A percentile compares a stretch with the other conserved stretches of the same genome.
phyloP scores from a whole-genome alignment of 2,329 filamentous ascomycete genomes.

The Aspergillus jensenii region DNA sequence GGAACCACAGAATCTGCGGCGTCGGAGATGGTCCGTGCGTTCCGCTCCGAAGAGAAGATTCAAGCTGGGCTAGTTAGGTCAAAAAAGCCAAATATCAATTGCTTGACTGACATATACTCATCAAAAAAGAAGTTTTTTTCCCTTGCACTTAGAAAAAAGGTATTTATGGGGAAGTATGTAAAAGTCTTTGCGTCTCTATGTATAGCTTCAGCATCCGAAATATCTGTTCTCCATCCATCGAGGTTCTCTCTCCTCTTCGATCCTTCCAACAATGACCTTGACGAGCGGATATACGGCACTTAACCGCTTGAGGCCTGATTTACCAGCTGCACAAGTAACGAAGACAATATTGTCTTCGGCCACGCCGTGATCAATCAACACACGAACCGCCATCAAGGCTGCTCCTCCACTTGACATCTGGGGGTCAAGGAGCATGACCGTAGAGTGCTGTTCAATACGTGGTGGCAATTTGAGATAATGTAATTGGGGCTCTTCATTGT shows the following conservation, averaged over 20 bases:
- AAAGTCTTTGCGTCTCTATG: neutral
- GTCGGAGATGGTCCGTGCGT: conserved; percentile 28
- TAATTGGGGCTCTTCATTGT: conserved; percentile 86
- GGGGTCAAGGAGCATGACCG: conserved; percentile 83
- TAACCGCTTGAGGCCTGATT: conserved; percentile 77
- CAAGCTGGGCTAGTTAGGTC: neutral
- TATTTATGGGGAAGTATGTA: neutral
- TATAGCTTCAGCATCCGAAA: conserved; percentile 68
- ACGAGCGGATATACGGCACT: conserved; percentile 87
- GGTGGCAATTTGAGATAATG: conserved; percentile 82
- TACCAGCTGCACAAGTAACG: conserved; percentile 87
- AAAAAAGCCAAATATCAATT: neutral
- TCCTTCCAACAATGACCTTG: conserved; percentile 78
- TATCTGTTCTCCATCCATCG: conserved; percentile 90
- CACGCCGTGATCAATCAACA: conserved; percentile 93
- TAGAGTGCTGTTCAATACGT: conserved; percentile 71
- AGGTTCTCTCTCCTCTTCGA: conserved; percentile 78
- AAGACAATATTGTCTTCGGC: conserved; percentile 81
- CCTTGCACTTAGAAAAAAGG: neutral
- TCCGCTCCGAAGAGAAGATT: conserved; percentile 7
- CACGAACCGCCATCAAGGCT: conserved; percentile 88
- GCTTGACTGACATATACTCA: neutral
- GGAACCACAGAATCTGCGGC: conserved; percentile 23
- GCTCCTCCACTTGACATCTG: conserved; percentile 92
- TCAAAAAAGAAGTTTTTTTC: neutral